phyloP scores from a whole-genome alignment of 1,139 yeast genomes.

The Protomyces arabidopsidicola region DNA sequence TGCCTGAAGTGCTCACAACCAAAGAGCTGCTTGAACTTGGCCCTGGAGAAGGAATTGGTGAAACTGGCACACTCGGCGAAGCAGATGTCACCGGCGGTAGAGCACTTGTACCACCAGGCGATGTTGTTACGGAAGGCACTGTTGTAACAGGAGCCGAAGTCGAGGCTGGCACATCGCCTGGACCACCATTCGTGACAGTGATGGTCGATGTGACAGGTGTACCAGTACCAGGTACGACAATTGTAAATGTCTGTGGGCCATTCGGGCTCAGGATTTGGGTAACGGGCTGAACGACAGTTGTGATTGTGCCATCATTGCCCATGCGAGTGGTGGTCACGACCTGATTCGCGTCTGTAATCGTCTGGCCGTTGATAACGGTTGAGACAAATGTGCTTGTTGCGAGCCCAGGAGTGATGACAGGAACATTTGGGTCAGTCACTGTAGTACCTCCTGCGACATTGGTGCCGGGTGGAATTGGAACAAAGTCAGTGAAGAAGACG shows the following conservation, averaged over 20 bases:
- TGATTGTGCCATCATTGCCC: constrained; percentile 8
- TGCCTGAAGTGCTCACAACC: too few species aligned
- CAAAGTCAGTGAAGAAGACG: constrained; percentile 8
- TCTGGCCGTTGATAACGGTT: not conserved
- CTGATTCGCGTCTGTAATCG: constrained; percentile 4
- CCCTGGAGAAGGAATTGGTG: not conserved
- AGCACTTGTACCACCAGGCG: not conserved
- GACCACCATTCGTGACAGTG: not conserved
- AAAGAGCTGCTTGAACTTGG: not conserved
- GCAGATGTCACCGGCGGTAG: not conserved
- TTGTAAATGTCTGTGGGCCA: not conserved
- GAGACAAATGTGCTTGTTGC: constrained; percentile 7
- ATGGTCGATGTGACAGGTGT: not conserved
- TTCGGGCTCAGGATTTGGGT: not conserved
- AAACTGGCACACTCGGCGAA: too few species aligned
- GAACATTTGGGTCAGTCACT: constrained; percentile 1
- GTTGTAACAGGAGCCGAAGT: too few species aligned
- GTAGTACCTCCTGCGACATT: constrained; percentile 17
- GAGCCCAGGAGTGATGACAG: not conserved
- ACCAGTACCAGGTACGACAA: not conserved
- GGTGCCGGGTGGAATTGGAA: not conserved
- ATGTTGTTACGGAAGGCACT: not conserved
- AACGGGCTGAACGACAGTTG: constrained; percentile 4
- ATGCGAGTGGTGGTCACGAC: constrained; percentile 1
- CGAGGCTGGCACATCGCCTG: not conserved